Base-by-base conservation (phyloP, 2,329 filamentous ascomycete species). In the Amphichorda felina region DNA sequence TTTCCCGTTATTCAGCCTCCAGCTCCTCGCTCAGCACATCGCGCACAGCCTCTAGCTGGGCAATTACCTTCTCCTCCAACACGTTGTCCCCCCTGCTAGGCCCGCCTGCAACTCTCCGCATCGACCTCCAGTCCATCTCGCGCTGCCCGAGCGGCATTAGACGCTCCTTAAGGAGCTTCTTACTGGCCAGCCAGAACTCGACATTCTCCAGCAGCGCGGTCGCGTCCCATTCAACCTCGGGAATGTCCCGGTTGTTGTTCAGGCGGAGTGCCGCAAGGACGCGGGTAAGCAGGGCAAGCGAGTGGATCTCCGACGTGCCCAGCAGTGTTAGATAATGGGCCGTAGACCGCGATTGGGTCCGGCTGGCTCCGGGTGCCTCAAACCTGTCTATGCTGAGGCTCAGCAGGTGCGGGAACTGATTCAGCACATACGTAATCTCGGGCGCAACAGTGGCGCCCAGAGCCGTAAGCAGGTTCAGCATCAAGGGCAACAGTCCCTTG, bases 381-480 rank as follows among this genome's bases (percentile, higher is more conserved):
- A 96, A 77, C 1, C 82, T 72, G 34, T 77, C 73, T 7, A 81
- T 71, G 10, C 84, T 84, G 21, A 83, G 75, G 29, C 64, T 60
- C 8, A 98, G 68, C 39, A 96, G 78, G 32, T 77, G 72, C 9
- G 84, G 80, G 55, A 94, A 98, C 52, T 87, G 82, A 50, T 93
- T 94, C 19, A 98, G 68, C 51, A 96, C 93, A 39, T 79, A 79
- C 0, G 82, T 75, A 5, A 96, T 75, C 55, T 98, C 91, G 0
- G 80, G 75, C 0, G 87, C 88, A 32, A 94, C 76, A 2, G 84
- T 82, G 1, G 78, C 71, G 9, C 87, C 86, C 14, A 98, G 75
- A 9, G 83, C 77, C 40, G 81, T 76, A 15, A 98, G 71, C 19
- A 98, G 68, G 54, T 96, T 96, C 30, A 98, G 70, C 40, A 89